Conservation (phyloP, 768 basidiomycete species). For the Tricholoma terreum region DNA sequence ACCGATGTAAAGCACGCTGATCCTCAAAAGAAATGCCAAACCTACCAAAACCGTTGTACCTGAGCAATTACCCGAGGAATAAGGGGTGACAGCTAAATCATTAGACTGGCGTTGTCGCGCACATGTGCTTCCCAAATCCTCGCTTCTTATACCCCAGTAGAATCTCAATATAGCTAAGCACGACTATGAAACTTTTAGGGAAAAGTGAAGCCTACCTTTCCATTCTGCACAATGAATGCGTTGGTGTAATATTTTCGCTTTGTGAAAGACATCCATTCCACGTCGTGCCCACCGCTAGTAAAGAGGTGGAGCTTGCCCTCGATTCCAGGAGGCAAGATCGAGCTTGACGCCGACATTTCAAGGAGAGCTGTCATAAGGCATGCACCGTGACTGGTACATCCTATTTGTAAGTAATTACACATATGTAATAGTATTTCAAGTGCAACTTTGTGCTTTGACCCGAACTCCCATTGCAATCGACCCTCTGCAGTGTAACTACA, state of each 20-base stretch:
- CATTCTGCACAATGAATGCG: constrained; percentile 57
- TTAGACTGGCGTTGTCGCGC: constrained; percentile 15
- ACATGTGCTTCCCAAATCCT: constrained; percentile 69
- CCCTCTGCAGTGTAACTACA: not conserved
- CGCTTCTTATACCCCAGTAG: constrained; percentile 78
- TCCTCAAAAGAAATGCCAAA: not conserved
- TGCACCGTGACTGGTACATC: no score
- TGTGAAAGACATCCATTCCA: constrained; percentile 46
- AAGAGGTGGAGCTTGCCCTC: constrained; percentile 24
- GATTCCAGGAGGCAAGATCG: constrained; percentile 41
- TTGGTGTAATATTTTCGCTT: constrained; percentile 60
- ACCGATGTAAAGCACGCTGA: not conserved
- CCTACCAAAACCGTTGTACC: constrained; percentile 83
- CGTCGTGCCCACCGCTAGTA: constrained; percentile 38
- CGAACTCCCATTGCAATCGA: not conserved
- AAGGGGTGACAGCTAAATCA: not conserved
- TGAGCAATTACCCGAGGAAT: constrained; percentile 23
- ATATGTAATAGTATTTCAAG: no score
- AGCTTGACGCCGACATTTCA: not conserved
- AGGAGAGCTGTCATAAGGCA: not conserved
- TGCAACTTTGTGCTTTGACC: no score
- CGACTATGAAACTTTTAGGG: constrained; percentile 1
- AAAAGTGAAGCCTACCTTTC: constrained; percentile 35
- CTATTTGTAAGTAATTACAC: not conserved
- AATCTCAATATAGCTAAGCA: constrained; percentile 37